Evolutionary conservation across 208 protist genomes (phyloP).

Genomic region (Trichomonas tenax): DNA sequence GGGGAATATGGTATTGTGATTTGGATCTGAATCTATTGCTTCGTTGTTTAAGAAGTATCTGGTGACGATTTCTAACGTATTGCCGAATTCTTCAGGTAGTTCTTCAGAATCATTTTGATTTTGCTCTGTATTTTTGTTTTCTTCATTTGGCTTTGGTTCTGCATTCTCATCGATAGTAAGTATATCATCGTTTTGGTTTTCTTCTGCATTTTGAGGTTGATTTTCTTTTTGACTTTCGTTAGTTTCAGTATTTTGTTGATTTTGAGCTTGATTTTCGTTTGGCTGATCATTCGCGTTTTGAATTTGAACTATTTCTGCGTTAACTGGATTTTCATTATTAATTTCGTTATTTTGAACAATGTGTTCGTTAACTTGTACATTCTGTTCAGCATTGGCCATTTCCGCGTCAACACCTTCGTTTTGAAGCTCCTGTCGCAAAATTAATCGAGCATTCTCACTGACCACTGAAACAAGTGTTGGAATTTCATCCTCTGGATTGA

Average conservation of each 20-base stretch:
- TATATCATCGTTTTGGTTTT: not conserved
- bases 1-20: not conserved
- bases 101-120: no score
- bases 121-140: not conserved
- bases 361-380: not conserved
- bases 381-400: not conserved
- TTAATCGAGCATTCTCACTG: not conserved
- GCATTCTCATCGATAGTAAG: not conserved
- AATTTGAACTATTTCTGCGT: not conserved
- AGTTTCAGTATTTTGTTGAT: not conserved
- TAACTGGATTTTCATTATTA: not conserved
- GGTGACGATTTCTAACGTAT: no score
- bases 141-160: not conserved
- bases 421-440: not conserved
- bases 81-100: no score
- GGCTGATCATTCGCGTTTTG: not conserved
- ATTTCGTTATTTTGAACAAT: not conserved
- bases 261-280: not conserved
- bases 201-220: not conserved
- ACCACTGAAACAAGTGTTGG: not conserved
- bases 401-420: not conserved
- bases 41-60: no score
- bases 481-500: not conserved
- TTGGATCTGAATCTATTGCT: not conserved
- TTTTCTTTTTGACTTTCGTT: not conserved